Percentiles rank a stretch among this genome's conserved stretches.
Evolutionary conservation across 1,284 basidiomycete genomes (phyloP).

Genomic region (Ceratorhiza oryzae-sativae): DNA sequence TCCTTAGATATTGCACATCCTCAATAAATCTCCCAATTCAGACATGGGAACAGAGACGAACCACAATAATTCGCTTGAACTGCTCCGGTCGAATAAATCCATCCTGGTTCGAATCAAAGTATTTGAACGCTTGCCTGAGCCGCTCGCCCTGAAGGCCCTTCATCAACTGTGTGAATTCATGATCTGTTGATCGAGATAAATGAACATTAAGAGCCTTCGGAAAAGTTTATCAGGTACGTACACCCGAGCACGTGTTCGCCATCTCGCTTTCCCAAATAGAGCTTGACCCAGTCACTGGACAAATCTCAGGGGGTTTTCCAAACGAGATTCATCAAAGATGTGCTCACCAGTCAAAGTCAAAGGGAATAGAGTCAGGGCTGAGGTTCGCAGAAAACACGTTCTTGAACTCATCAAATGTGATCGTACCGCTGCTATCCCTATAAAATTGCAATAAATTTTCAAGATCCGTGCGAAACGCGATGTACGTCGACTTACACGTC

Average conservation of each 20-base stretch:
- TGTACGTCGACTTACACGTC: slow-evolving; percentile 72
- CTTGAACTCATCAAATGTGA: slow-evolving; percentile 93
- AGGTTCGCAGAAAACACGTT: slow-evolving; percentile 84
- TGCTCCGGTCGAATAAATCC: slow-evolving; percentile 92
- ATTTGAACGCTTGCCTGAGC: slow-evolving; percentile 90
- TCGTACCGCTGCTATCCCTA: slow-evolving; percentile 86
- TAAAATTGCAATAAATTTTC: slow-evolving; percentile 17
- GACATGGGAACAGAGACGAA: slow-evolving; percentile 51
- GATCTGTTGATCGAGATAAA: slow-evolving; percentile 61
- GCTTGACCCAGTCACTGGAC: slow-evolving; percentile 86
- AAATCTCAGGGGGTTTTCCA: slow-evolving; percentile 23
- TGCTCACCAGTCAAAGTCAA: slow-evolving; percentile 87
- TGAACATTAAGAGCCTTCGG: slow-evolving; percentile 10
- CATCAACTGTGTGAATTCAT: slow-evolving; percentile 96
- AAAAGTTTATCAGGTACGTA: slow-evolving; percentile 55
- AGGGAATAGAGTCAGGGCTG: slow-evolving; percentile 83
- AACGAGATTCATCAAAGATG: slow-evolving; percentile 13
- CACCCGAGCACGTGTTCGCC: slow-evolving; percentile 91
- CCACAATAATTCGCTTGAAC: slow-evolving; percentile 91
- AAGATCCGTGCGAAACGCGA: background rate
- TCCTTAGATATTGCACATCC: slow-evolving; percentile 61
- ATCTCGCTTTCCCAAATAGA: slow-evolving; percentile 91
- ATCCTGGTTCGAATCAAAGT: slow-evolving; percentile 85
- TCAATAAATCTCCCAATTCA: too few species aligned
- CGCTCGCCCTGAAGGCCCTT: slow-evolving; percentile 96